These are phyloP conservation scores for Tetrahymena elliotti DNA, from an alignment of 73 alveolate species.

Conservation along the genomic window DNA sequence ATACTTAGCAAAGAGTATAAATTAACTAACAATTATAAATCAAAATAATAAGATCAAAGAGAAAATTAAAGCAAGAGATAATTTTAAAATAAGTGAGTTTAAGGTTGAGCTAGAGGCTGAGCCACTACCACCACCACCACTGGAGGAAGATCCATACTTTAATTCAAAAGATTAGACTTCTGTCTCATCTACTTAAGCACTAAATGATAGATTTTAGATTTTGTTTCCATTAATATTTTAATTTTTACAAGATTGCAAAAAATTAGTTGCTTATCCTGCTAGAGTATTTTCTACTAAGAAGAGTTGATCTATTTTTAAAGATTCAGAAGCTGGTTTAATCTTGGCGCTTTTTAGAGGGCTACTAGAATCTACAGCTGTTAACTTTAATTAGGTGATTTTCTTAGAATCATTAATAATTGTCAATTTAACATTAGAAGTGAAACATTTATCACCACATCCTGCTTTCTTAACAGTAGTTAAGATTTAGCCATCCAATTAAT, in stretches of 20 bases:
- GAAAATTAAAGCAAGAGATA: not conserved
- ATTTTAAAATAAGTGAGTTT: too few species aligned
- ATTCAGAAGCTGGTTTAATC: not conserved
- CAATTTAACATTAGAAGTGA: not conserved
- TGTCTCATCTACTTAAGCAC: not conserved
- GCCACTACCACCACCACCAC: too few species aligned
- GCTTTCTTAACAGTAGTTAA: not conserved
- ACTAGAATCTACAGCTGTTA: not conserved
- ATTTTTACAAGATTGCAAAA: not conserved
- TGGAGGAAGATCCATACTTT: not conserved
- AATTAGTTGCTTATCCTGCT: not conserved
- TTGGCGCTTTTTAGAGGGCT: not conserved
- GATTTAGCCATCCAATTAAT: too few species aligned
- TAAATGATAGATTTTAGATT: too few species aligned
- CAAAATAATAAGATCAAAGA: not conserved
- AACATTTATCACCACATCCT: not conserved
- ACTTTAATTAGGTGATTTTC: not conserved
- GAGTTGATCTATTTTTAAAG: not conserved
- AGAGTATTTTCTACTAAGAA: too few species aligned
- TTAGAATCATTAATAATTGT: not conserved
- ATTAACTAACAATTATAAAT: too few species aligned
- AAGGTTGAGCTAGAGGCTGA: too few species aligned
- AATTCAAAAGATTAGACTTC: not conserved
- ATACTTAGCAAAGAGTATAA: too few species aligned
- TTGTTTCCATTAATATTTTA: not conserved